Base-by-base conservation (phyloP, 306 rosid species). In the Acmispon strigosus region DNA sequence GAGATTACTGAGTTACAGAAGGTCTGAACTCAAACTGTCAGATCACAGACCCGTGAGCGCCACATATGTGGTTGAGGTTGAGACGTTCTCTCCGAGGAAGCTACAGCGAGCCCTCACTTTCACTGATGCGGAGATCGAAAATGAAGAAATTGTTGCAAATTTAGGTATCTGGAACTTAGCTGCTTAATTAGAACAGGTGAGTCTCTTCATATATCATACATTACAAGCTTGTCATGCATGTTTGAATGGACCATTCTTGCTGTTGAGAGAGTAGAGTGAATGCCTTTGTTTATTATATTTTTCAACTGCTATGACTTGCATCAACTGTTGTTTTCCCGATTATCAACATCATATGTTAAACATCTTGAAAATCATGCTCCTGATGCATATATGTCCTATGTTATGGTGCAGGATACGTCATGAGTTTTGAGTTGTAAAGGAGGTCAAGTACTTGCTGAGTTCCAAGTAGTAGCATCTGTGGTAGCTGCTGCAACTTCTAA, bases 21-120 rank as follows among this genome's bases (percentile, higher is more conserved):
- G 99, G 69, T 34, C 78, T 22, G 99, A 83, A 62, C 70, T 75
- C 50, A 83, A 75, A 66, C 43, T 78, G 10, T 95, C 99, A 4
- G 99, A 95, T 81, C 99, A 95, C 82, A 86, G 99, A 69, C 99
- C 99, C 2, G 99, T 95, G 82, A 86, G 86, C 7, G 97, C 99
- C 29, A 87, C 90, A 43, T 95, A 78, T 29, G 60, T 80, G 84
- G 92, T 84, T 18, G 99, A 95, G 72, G 93, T 89, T 63, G 99
- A 95, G 84, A 82, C 82, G 24, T 91, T 91, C 80, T 89, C 86
- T 57, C 84, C 88, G 14, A 83, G 84, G 82, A 95, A 78, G 85
- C 91, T 91, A 66, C 99, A 95, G 66, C 78, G 84, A 42, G 97
- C 97, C 52, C 88, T 95, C 51, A 89, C 99, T 12, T 82, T 87